phyloP scores from a whole-genome alignment of 2,329 filamentous ascomycete species.

The Aphanocladium album region DNA sequence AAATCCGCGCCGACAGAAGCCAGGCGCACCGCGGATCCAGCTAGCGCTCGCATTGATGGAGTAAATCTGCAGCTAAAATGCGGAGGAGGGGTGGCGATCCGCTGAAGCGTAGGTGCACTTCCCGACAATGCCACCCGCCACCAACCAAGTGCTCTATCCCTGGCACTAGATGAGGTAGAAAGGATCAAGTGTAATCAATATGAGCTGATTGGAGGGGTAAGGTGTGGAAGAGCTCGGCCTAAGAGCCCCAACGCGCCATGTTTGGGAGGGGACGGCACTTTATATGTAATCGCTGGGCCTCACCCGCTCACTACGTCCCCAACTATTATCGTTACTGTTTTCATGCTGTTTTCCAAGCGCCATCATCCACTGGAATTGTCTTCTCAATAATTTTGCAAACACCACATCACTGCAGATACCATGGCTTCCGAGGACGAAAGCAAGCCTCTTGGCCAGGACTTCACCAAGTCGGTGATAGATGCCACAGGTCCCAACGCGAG shows the following conservation, averaged over 20 bases:
- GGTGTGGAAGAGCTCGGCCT: neutral
- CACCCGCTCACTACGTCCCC: neutral
- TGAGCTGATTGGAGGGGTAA: constrained; percentile 6
- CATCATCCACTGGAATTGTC: too few relatives aligned
- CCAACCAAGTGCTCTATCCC: neutral
- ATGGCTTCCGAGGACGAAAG: constrained; percentile 13
- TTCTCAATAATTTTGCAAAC: neutral
- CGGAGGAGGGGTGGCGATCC: neutral
- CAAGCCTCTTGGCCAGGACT: constrained; percentile 39
- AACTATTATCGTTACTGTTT: neutral
- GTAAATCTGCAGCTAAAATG: neutral
- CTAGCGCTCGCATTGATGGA: neutral
- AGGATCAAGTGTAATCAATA: neutral
- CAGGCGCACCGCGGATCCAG: neutral
- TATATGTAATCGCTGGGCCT: neutral
- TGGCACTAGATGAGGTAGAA: neutral
- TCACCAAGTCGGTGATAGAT: constrained; percentile 69
- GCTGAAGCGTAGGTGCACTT: neutral
- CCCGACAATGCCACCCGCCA: neutral
- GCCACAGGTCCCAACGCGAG: constrained; percentile 68
- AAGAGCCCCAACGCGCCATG: neutral
- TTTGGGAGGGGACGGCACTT: neutral
- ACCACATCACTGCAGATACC: neutral
- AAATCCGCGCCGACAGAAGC: neutral
- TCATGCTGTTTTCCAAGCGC: too few relatives aligned